Conservation (phyloP, 192 early-diverging fungal genomes). For the Entomortierella beljakovae region DNA sequence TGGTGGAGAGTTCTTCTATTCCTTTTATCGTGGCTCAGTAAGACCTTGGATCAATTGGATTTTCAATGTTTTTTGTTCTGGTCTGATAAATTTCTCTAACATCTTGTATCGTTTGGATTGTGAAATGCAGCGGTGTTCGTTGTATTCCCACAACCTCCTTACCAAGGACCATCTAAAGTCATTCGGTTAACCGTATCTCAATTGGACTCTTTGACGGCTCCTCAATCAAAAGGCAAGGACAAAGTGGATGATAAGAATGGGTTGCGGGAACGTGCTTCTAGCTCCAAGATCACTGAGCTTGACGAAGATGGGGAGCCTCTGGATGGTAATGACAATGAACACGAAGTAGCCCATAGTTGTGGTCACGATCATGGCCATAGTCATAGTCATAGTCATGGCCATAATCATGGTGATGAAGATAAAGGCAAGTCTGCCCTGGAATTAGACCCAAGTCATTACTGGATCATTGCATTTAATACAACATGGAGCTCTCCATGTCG, state of each 20-base stretch:
- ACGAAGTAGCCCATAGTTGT: no score
- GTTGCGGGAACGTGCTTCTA: constrained; percentile 8
- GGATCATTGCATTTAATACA: constrained; percentile 64
- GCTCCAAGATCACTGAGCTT: constrained; percentile 48
- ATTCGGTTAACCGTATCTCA: constrained; percentile 52
- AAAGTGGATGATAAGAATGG: background rate
- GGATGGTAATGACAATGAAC: constrained; percentile 5
- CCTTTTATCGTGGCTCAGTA: constrained; percentile 55
- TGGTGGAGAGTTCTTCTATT: constrained; percentile 53
- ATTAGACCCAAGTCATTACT: constrained; percentile 55
- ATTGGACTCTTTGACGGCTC: constrained; percentile 34
- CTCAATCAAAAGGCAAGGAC: constrained; percentile 24
- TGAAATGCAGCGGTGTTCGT: constrained; percentile 45
- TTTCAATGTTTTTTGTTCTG: no score
- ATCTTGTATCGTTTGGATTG: no score
- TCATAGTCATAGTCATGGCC: background rate
- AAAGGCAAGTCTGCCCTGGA: background rate
- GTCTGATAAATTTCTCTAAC: no score
- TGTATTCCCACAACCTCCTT: constrained; percentile 63
- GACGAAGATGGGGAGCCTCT: constrained; percentile 26
- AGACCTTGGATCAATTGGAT: no score
- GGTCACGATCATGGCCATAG: background rate
- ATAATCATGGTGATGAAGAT: background rate
- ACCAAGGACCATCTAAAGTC: constrained; percentile 62
- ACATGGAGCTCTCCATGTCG: constrained; percentile 65